Conservation (phyloP, 2,329 filamentous ascomycete genomes). For the Penicillium occitanis region DNA sequence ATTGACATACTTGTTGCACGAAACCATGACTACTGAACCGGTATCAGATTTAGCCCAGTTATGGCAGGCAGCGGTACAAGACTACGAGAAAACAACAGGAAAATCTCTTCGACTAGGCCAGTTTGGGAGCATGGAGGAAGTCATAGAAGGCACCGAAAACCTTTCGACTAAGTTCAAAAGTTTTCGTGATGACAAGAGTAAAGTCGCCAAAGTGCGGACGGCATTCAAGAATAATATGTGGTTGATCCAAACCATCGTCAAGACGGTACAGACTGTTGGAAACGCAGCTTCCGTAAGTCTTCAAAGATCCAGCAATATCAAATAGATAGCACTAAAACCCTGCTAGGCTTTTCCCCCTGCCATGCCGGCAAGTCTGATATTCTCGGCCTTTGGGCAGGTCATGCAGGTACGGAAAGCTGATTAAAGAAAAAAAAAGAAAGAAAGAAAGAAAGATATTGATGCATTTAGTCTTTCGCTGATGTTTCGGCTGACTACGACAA, state of each 20-base stretch:
- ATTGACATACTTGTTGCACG: too few relatives aligned
- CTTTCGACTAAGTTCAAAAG: conserved; percentile 7
- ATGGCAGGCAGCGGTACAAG: conserved; percentile 9
- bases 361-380: conserved; percentile 14
- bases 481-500: conserved; percentile 13
- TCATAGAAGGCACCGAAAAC: neutral
- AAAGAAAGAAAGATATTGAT: neutral
- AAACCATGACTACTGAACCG: conserved; percentile 6
- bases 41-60: conserved; percentile 6
- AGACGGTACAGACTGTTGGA: conserved; percentile 8
- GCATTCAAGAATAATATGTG: conserved; percentile 13
- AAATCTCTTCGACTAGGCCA: neutral
- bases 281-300: conserved; percentile 2
- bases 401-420: conserved; percentile 7
- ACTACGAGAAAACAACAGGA: conserved; percentile 9
- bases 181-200: conserved; percentile 5
- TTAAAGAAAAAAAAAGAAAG: too few relatives aligned
- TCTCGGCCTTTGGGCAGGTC: conserved; percentile 15
- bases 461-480: conserved; percentile 4
- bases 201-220: conserved; percentile 3
- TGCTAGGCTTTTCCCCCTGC: conserved; percentile 5
- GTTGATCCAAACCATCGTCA: conserved; percentile 10
- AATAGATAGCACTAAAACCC: neutral
- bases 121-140: neutral
- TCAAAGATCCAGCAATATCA: neutral